These are phyloP conservation scores for Candida saitoana DNA, from an alignment of 805 yeast species.

Conservation along the genomic window DNA sequence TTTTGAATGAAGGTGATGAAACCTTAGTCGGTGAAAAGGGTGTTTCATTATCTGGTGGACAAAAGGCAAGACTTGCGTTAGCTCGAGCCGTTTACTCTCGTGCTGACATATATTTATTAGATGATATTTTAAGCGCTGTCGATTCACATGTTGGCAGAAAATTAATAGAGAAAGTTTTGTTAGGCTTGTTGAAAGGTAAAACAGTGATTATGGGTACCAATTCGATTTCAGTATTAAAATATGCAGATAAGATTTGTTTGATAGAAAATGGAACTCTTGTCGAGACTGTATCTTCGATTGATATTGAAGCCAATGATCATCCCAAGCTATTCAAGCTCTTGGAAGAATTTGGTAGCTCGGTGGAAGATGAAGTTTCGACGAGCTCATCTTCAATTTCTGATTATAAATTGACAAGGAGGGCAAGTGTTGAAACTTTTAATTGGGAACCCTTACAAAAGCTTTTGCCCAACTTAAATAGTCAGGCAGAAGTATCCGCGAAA, in stretches of 20 bases:
- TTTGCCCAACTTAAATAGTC: slow-evolving; percentile 27
- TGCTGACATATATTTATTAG: slow-evolving; percentile 55
- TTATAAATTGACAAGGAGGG: slow-evolving; percentile 17
- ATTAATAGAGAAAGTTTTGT: slow-evolving; percentile 45
- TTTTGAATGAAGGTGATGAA: slow-evolving; percentile 50
- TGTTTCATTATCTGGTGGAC: slow-evolving; percentile 59
- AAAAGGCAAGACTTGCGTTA: slow-evolving; percentile 58
- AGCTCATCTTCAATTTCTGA: background rate
- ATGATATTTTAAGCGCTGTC: slow-evolving; percentile 67
- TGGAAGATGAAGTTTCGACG: background rate
- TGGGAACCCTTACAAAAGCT: slow-evolving; percentile 34
- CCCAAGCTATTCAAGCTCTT: slow-evolving; percentile 32
- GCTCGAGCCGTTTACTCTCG: slow-evolving; percentile 69
- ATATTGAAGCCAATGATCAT: slow-evolving; percentile 16
- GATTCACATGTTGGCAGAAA: slow-evolving; percentile 66
- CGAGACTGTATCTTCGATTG: slow-evolving; percentile 41
- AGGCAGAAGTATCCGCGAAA: slow-evolving; percentile 41
- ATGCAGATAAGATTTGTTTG: slow-evolving; percentile 59
- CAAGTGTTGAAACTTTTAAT: slow-evolving; percentile 60
- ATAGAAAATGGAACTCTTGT: slow-evolving; percentile 50
- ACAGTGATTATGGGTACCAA: slow-evolving; percentile 59
- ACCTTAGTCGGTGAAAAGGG: slow-evolving; percentile 61
- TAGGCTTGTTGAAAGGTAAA: slow-evolving; percentile 48
- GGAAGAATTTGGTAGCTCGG: slow-evolving; percentile 29
- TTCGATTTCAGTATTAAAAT: slow-evolving; percentile 49